A percentile compares a stretch with the other conserved stretches of the same genome.
Conservation (phyloP, 2,329 filamentous ascomycete species). For the Aspergillus brasiliensis region DNA sequence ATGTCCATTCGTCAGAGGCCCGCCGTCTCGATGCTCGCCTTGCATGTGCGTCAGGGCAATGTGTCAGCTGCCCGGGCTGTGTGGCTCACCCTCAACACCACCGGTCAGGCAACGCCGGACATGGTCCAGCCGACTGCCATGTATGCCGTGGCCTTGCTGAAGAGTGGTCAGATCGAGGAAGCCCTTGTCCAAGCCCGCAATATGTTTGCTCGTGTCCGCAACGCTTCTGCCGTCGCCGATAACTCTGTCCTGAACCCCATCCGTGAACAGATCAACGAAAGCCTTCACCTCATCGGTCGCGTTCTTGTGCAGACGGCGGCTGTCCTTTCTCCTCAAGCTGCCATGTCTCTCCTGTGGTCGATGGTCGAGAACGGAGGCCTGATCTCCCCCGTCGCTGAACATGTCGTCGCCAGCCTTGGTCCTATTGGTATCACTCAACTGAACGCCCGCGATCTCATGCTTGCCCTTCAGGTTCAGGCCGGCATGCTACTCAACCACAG, state of each 20-base stretch:
- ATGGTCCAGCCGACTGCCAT: constrained; percentile 88
- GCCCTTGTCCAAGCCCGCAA: constrained; percentile 75
- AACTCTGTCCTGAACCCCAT: constrained; percentile 57
- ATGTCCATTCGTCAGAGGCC: constrained; percentile 57
- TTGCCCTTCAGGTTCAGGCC: constrained; percentile 64
- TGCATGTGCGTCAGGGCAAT: constrained; percentile 81
- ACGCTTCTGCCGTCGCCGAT: constrained; percentile 47
- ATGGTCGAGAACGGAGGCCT: constrained; percentile 68
- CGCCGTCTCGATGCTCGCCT: constrained; percentile 79
- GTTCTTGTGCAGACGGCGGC: constrained; percentile 57
- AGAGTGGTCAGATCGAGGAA: constrained; percentile 80
- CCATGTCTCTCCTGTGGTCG: constrained; percentile 62
- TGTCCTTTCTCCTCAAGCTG: constrained; percentile 56
- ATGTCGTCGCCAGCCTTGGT: constrained; percentile 62
- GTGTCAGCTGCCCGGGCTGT: constrained; percentile 75
- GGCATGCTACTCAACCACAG: constrained; percentile 45
- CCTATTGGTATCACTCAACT: constrained; percentile 62
- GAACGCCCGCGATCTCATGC: constrained; percentile 53
- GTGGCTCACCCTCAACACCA: constrained; percentile 70
- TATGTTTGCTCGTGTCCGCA: constrained; percentile 84
- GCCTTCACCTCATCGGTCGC: constrained; percentile 67
- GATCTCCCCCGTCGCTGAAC: constrained; percentile 60
- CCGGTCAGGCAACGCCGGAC: constrained; percentile 60
- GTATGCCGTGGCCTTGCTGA: constrained; percentile 86
- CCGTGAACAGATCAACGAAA: constrained; percentile 83